A percentile compares a stretch with the other conserved stretches of the same genome.
Conservation (phyloP, 139 green algal genomes). For the Picochlorum sp. region DNA sequence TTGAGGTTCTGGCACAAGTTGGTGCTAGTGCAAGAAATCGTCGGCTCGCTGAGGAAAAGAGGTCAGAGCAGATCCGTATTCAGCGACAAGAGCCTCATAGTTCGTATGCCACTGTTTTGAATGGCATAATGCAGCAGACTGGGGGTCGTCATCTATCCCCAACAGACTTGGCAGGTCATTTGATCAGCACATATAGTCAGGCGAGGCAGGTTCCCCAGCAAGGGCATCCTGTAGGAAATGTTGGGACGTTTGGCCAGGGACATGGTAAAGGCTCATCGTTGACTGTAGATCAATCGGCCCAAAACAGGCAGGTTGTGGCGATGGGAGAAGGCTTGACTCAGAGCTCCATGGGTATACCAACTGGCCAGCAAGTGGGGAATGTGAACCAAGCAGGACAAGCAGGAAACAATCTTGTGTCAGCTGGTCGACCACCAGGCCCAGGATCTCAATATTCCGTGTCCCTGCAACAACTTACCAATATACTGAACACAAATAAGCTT, state of each 20-base stretch:
- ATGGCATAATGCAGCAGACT: conserved; percentile 18
- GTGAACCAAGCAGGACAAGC: too few relatives aligned
- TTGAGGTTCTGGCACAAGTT: conserved; percentile 22
- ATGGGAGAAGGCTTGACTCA: too few relatives aligned
- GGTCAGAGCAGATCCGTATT: conserved; percentile 5
- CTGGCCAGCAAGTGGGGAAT: not conserved
- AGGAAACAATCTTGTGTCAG: too few relatives aligned
- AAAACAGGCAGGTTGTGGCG: not conserved
- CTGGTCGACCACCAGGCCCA: not conserved
- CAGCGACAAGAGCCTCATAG: conserved; percentile 19
- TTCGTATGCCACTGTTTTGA: conserved; percentile 11
- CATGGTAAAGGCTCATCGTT: not conserved
- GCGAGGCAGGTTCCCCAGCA: conserved; percentile 2
- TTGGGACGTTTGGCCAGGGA: not conserved
- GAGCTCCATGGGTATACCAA: too few relatives aligned
- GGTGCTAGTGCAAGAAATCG: conserved; percentile 15
- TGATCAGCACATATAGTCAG: conserved; percentile 8
- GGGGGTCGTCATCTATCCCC: conserved; percentile 7
- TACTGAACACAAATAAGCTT: conserved; percentile 16
- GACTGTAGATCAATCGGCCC: too few relatives aligned
- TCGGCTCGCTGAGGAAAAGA: conserved; percentile 11
- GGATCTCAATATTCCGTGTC: conserved; percentile 4
- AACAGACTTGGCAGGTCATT: conserved; percentile 5
- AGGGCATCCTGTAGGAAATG: not conserved
- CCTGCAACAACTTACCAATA: conserved; percentile 22